Base-by-base conservation (phyloP, 768 basidiomycete species). In the Tricholomella constricta region DNA sequence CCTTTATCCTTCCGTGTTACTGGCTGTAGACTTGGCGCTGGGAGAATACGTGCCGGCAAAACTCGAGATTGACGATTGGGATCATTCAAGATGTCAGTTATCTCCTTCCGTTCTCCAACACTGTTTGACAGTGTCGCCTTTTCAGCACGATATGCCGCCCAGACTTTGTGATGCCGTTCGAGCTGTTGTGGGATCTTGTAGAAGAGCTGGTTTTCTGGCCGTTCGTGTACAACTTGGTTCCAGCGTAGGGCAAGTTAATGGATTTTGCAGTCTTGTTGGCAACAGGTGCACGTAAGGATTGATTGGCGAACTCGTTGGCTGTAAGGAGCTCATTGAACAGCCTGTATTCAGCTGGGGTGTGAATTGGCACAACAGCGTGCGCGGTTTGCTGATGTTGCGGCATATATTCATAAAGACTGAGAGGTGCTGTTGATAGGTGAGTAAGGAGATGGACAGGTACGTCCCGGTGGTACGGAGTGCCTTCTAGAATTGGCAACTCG, bases 291-390 rank as follows among this genome's bases (percentile, higher is more conserved):
- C 47, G 34, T 4, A 19, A 20, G 10, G 35, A 19, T 27, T 48
- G 32, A 14, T 10, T 15, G 17, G 19, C 32, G 34, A 17, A 48
- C 17, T n/a, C 26, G 32, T 34, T 27, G 6, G 31, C 27, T 29
- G 44, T n/a, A 8, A 49, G 27, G 8, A 49, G 48, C 20, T 45
- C 17, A 15, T 38, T 19, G 25, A 45, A 52, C 6, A 52, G 36
- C 5, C 14, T 8, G 9, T 26, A 45, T 15, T 52, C 43, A 3
- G 32, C 34, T 0, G 14, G 17, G 14, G 42, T 52, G 29, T 52
- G 51, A 23, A 51, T 44, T 29, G 43, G 51, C 9, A 41, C 43
- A 12, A 52, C 51, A 2, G 44, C 25, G 29, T 31, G 19, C 14
- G 6, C n/a, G 14, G 51, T 52, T 7, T 45, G 34, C n/a, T 52